These are phyloP conservation scores for Rhizopogon rudus DNA, from an alignment of 768 basidiomycete species.

Conservation along the genomic window DNA sequence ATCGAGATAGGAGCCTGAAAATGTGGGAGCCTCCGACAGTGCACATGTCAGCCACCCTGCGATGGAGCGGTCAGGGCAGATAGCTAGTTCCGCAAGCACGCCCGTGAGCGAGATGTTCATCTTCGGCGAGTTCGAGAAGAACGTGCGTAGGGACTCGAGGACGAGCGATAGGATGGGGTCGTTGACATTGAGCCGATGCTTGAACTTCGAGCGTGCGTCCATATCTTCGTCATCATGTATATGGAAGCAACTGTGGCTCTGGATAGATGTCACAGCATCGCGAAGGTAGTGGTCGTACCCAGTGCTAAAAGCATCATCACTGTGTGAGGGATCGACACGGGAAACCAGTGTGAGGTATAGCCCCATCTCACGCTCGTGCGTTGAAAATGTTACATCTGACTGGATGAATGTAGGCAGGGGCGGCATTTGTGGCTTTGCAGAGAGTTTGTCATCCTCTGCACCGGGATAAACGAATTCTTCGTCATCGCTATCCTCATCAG, in stretches of 20 bases:
- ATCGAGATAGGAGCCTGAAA: conserved; percentile 2
- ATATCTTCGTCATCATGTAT: conserved; percentile 38
- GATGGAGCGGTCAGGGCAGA: conserved; percentile 82
- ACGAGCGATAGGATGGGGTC: conserved; percentile 71
- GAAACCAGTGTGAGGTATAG: conserved; percentile 76
- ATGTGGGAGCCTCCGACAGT: conserved; percentile 29
- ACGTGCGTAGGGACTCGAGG: conserved; percentile 65
- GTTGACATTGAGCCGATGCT: conserved; percentile 74
- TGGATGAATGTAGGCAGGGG: conserved; percentile 42
- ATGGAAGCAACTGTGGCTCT: conserved; percentile 57
- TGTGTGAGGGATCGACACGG: conserved; percentile 68
- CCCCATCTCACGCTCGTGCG: conserved; percentile 80
- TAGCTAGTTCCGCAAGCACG: conserved; percentile 70
- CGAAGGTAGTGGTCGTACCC: conserved; percentile 80
- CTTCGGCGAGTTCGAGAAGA: conserved; percentile 84
- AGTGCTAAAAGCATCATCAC: conserved; percentile 72
- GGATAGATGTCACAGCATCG: conserved; percentile 67
- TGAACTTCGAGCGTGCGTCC: conserved; percentile 35
- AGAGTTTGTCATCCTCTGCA: conserved; percentile 14
- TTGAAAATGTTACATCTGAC: conserved; percentile 71
- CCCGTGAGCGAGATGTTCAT: conserved; percentile 88
- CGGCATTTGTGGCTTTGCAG: conserved; percentile 6
- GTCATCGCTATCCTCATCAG: conserved; percentile 46
- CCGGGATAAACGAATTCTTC: conserved; percentile 42
- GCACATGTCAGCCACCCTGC: conserved; percentile 86